A percentile compares a stretch with the other conserved stretches of the same genome.
These are phyloP conservation scores for Cutaneotrichosporon sp. DNA, from an alignment of 1,284 basidiomycete genomes.

Conservation along the genomic window DNA sequence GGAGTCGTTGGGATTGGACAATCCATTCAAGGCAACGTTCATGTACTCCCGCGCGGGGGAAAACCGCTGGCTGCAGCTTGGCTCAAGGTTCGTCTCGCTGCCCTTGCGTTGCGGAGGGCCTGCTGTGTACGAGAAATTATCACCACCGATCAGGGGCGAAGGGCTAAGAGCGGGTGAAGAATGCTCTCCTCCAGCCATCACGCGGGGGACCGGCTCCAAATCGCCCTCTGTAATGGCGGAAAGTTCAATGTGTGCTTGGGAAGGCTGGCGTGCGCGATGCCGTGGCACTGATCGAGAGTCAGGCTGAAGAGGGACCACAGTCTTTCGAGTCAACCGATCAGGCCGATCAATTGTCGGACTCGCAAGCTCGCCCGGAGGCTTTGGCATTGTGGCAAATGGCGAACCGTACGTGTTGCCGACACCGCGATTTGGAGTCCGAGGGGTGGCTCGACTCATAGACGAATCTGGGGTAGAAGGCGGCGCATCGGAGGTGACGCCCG, in stretches of 20 bases:
- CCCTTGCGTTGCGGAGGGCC: too few relatives aligned
- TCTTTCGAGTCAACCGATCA: conserved; percentile 9
- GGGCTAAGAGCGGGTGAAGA: conserved; percentile 30
- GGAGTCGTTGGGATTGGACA: conserved; percentile 9
- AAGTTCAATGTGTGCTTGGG: conserved; percentile 28
- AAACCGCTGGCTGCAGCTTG: too few relatives aligned
- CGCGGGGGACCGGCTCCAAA: conserved; percentile 7
- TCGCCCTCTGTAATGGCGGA: conserved; percentile 25
- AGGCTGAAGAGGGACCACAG: conserved; percentile 4
- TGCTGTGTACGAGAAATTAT: conserved; percentile 21
- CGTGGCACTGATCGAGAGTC: too few relatives aligned
- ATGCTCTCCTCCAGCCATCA: too few relatives aligned
- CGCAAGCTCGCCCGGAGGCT: conserved; percentile 10
- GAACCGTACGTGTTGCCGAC: too few relatives aligned
- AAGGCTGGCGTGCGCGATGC: conserved; percentile 21
- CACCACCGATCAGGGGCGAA: conserved; percentile 32
- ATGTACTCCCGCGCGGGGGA: conserved; percentile 36
- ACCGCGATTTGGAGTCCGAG: background rate
- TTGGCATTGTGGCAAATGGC: conserved; percentile 24
- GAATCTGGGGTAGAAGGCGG: too few relatives aligned
- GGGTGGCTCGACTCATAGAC: background rate
- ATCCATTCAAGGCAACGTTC: conserved; percentile 33
- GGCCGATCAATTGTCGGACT: conserved; percentile 23
- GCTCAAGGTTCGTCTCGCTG: too few relatives aligned
- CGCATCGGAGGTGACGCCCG: too few relatives aligned